Percentiles rank a stretch among this genome's conserved stretches.
Evolutionary conservation across 495 filamentous ascomycete genomes (phyloP).

Genomic region (Melanomma pulvis-pyrius): DNA sequence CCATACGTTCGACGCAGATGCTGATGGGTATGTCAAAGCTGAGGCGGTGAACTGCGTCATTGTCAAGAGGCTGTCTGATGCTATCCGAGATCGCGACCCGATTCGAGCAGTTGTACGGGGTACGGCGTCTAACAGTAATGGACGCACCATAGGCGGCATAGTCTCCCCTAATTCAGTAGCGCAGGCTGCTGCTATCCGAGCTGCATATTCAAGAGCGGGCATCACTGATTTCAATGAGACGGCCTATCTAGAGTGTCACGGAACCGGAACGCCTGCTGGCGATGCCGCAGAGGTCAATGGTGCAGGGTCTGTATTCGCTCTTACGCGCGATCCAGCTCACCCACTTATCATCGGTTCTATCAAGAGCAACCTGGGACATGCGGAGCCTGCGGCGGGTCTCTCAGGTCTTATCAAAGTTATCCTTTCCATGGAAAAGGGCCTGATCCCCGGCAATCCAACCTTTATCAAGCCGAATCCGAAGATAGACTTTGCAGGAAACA

Average conservation of each 20-base stretch:
- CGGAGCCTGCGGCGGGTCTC: slow-evolving; percentile 45
- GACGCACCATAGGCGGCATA: slow-evolving; percentile 6
- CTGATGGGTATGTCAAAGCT: slow-evolving; percentile 14
- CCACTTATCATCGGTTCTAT: slow-evolving; percentile 5
- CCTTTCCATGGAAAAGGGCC: slow-evolving; percentile 41
- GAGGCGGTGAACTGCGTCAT: slow-evolving; percentile 36
- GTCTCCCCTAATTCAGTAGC: background rate
- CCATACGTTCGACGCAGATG: background rate
- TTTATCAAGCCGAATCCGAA: background rate
- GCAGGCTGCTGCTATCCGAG: slow-evolving; percentile 10
- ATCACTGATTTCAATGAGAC: slow-evolving; percentile 21
- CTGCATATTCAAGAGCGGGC: slow-evolving; percentile 4
- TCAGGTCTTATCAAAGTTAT: slow-evolving; percentile 46
- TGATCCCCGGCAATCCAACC: slow-evolving; percentile 39
- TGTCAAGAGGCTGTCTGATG: slow-evolving; percentile 48
- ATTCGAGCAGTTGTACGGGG: slow-evolving; percentile 52
- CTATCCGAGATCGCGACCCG: slow-evolving; percentile 48
- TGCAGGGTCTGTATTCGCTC: slow-evolving; percentile 51
- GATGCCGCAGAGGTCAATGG: slow-evolving; percentile 65
- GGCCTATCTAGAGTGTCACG: slow-evolving; percentile 27
- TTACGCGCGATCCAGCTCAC: slow-evolving; percentile 18
- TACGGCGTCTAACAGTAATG: slow-evolving; percentile 39
- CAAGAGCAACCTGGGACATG: slow-evolving; percentile 46
- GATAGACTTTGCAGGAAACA: background rate
- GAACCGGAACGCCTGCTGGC: slow-evolving; percentile 22